phyloP scores from a whole-genome alignment of 208 protist species.

The Leishmania aethiopica region DNA sequence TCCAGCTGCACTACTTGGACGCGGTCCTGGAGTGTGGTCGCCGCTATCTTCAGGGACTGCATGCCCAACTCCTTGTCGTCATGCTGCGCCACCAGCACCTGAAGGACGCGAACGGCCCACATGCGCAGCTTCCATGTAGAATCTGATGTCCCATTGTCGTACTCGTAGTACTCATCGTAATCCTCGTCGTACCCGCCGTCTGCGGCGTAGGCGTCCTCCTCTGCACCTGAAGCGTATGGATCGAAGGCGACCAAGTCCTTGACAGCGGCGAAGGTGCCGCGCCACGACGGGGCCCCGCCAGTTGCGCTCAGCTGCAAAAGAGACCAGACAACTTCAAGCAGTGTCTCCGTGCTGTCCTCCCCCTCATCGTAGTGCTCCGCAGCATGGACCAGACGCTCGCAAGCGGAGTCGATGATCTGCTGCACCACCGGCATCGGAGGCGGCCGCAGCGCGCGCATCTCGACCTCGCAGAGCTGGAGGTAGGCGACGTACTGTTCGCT shows the following conservation, averaged over 20 bases:
- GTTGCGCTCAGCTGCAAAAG: slow-evolving; percentile 12
- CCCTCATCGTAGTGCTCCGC: slow-evolving; percentile 25
- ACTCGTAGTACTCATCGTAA: slow-evolving; percentile 44
- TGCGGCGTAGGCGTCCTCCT: slow-evolving; percentile 5
- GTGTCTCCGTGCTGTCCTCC: slow-evolving; percentile 28
- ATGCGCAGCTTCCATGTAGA: slow-evolving; percentile 62
- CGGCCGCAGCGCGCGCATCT: slow-evolving; percentile 24
- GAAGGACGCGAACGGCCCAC: slow-evolving; percentile 38
- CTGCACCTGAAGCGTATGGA: slow-evolving; percentile 34
- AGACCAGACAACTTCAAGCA: slow-evolving; percentile 28
- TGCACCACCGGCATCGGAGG: slow-evolving; percentile 18
- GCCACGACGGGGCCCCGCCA: slow-evolving; percentile 9
- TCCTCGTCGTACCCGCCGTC: slow-evolving; percentile 20
- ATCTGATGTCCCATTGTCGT: slow-evolving; percentile 41
- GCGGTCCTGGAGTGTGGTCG: slow-evolving; percentile 34
- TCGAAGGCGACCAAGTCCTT: slow-evolving; percentile 43
- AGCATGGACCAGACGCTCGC: slow-evolving; percentile 17
- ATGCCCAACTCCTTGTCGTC: slow-evolving; percentile 26
- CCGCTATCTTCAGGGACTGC: slow-evolving; percentile 22
- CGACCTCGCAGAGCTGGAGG: slow-evolving; percentile 37
- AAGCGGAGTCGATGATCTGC: slow-evolving; percentile 20
- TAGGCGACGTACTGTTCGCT: slow-evolving; percentile 29
- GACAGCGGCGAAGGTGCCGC: slow-evolving; percentile 32
- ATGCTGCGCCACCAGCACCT: slow-evolving; percentile 38
- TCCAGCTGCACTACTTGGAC: slow-evolving; percentile 58